A percentile compares a stretch with the other conserved stretches of the same genome.
These are phyloP conservation scores for Pythium scleroteichum DNA, from an alignment of 352 stramenopile species.

Conservation along the genomic window DNA sequence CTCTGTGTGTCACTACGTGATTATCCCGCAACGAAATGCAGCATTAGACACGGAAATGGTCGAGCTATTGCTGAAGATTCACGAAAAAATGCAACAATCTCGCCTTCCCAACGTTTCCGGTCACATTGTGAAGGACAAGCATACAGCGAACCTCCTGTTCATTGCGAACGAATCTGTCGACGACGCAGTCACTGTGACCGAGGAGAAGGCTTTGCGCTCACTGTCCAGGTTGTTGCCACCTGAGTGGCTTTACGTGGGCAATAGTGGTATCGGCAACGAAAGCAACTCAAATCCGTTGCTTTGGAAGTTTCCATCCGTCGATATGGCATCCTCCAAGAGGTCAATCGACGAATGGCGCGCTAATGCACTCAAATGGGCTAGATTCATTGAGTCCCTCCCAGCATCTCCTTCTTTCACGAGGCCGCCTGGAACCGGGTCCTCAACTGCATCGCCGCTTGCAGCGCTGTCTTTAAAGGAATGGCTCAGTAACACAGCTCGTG, in stretches of 20 bases:
- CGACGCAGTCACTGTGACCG: not conserved
- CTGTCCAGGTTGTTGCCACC: slow-evolving; percentile 39
- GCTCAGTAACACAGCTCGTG: slow-evolving; percentile 65
- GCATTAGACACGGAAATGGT: slow-evolving; percentile 43
- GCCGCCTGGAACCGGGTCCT: not conserved
- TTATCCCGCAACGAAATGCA: slow-evolving; percentile 54
- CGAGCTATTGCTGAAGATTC: slow-evolving; percentile 49
- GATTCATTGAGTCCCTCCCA: slow-evolving; percentile 19
- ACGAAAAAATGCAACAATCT: slow-evolving; percentile 53
- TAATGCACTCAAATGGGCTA: slow-evolving; percentile 11
- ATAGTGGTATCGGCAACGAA: not conserved
- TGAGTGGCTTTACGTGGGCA: slow-evolving; percentile 20
- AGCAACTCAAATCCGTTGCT: not conserved
- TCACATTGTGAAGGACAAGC: slow-evolving; percentile 39
- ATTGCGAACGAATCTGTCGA: slow-evolving; percentile 50
- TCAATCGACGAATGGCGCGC: slow-evolving; percentile 8
- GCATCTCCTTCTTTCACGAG: slow-evolving; percentile 22
- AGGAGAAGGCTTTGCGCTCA: slow-evolving; percentile 19
- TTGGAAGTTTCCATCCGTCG: slow-evolving; percentile 15
- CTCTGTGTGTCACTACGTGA: slow-evolving; percentile 77
- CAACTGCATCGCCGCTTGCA: slow-evolving; percentile 1
- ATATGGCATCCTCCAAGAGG: not conserved
- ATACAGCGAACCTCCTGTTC: slow-evolving; percentile 60
- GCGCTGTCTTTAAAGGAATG: slow-evolving; percentile 71
- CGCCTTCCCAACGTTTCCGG: slow-evolving; percentile 66